These are phyloP conservation scores for Penicillium cataractarum DNA, from an alignment of 495 filamentous ascomycete species.

Conservation along the genomic window DNA sequence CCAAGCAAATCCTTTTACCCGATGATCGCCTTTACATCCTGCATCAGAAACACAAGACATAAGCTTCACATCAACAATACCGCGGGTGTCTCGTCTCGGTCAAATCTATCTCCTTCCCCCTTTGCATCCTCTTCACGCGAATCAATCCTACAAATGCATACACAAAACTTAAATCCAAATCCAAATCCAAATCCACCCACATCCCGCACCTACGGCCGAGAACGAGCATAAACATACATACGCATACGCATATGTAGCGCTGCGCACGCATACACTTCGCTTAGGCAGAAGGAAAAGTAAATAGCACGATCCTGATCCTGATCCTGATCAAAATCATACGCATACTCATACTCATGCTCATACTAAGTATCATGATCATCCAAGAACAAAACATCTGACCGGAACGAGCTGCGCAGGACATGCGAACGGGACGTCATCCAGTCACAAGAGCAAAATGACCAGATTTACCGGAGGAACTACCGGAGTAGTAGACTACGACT, in stretches of 20 bases:
- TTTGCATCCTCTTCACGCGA: too few relatives aligned
- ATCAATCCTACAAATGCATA: too few relatives aligned
- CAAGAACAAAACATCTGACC: not conserved
- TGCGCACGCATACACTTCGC: not conserved
- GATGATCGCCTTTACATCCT: not conserved
- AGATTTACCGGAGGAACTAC: not conserved
- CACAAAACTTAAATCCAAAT: too few relatives aligned
- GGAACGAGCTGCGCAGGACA: not conserved
- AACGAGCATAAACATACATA: too few relatives aligned
- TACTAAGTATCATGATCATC: not conserved
- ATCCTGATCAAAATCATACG: too few relatives aligned
- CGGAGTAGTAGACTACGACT: not conserved
- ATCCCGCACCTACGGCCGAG: too few relatives aligned
- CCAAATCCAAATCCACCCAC: too few relatives aligned
- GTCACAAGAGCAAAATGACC: not conserved
- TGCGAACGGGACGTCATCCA: slow-evolving; percentile 4
- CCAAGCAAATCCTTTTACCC: not conserved
- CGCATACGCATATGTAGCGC: too few relatives aligned
- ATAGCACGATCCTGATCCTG: too few relatives aligned
- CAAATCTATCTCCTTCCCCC: not conserved
- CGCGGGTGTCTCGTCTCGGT: not conserved
- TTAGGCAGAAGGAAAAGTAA: not conserved
- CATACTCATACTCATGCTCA: not conserved
- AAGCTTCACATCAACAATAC: not conserved
- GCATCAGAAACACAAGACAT: not conserved